phyloP scores from a whole-genome alignment of 2,329 filamentous ascomycete genomes.

The Cladosporium sp. region DNA sequence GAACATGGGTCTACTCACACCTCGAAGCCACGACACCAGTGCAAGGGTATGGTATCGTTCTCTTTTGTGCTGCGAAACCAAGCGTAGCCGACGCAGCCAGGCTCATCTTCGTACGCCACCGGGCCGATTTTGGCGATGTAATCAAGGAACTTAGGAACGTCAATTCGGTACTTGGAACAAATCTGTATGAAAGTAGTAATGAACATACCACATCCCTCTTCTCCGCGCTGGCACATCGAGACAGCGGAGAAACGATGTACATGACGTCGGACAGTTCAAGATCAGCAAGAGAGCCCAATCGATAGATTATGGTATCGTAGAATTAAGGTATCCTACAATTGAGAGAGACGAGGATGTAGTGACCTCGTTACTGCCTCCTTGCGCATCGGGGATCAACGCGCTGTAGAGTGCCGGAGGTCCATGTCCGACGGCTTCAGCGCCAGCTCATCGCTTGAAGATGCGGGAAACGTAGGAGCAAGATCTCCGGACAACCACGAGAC shows the following conservation, averaged over 20 bases:
- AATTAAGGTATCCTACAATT: neutral
- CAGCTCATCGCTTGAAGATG: neutral
- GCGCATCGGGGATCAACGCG: neutral
- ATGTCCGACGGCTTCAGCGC: neutral
- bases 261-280: neutral
- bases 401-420: neutral
- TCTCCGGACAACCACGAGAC: neutral
- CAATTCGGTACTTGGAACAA: neutral
- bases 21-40: neutral
- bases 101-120: neutral
- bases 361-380: neutral
- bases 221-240: neutral
- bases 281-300: neutral
- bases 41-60: neutral
- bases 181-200: neutral
- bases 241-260: neutral
- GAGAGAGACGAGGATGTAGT: neutral
- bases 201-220: neutral
- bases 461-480: neutral
- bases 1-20: neutral
- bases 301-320: too few relatives aligned
- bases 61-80: neutral
- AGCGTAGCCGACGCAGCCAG: neutral
- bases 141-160: neutral
- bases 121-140: neutral